These are phyloP conservation scores for Nissolia schottii DNA, from an alignment of 306 rosid species.

Conservation along the genomic window DNA sequence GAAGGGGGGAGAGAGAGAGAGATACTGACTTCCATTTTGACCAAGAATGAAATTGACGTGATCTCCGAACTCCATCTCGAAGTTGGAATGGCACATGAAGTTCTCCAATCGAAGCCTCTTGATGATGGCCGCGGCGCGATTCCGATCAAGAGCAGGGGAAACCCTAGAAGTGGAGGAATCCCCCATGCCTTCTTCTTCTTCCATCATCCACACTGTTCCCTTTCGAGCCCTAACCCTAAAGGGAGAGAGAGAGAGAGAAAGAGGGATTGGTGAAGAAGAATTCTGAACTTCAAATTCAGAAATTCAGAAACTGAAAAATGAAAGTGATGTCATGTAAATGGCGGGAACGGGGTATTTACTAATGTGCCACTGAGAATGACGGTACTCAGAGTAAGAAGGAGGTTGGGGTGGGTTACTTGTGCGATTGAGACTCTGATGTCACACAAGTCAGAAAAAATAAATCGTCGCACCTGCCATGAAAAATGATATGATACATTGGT, in stretches of 20 bases:
- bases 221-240: conserved; percentile 8
- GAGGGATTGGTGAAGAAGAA: not conserved
- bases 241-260: not conserved
- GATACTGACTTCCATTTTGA: conserved; percentile 79
- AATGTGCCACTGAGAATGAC: not conserved
- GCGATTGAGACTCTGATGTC: not conserved
- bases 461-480: too few species aligned
- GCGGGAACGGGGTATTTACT: conserved; percentile 23
- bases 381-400: too few species aligned
- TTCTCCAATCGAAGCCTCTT: conserved; percentile 67
- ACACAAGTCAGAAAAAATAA: not conserved
- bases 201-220: not conserved
- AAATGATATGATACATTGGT: too few species aligned
- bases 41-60: conserved; percentile 82
- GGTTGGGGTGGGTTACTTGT: too few species aligned
- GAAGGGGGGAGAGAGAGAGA: not conserved
- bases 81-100: conserved; percentile 86
- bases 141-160: conserved; percentile 14
- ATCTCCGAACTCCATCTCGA: conserved; percentile 65
- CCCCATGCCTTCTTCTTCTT: conserved; percentile 28
- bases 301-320: not conserved
- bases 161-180: conserved; percentile 27
- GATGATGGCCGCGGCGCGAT: conserved; percentile 57
- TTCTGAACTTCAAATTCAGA: too few species aligned
- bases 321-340: not conserved